Percentiles rank a stretch among this genome's conserved stretches.
Conservation (phyloP, 495 filamentous ascomycete genomes). For the Aspergillus affinis region DNA sequence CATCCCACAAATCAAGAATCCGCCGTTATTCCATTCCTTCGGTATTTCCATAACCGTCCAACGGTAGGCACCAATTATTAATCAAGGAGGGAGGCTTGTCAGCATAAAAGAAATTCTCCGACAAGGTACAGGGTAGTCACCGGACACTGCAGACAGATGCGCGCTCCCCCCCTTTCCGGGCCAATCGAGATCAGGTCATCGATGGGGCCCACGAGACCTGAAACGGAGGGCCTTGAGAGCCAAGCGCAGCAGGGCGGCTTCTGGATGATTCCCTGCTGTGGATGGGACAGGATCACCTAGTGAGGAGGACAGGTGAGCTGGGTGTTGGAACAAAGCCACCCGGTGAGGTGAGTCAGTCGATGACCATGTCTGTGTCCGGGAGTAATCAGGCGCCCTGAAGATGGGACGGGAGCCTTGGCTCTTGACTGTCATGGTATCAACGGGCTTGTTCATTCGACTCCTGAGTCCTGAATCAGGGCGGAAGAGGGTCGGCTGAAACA, state of each 20-base stretch:
- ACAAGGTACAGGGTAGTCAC: constrained; percentile 7
- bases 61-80: neutral
- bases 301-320: too few relatives aligned
- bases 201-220: constrained; percentile 13
- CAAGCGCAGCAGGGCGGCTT: neutral
- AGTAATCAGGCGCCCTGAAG: neutral
- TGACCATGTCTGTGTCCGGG: neutral
- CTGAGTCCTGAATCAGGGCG: too few relatives aligned
- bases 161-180: neutral
- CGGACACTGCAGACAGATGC: constrained; percentile 4
- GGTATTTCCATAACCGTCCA: neutral
- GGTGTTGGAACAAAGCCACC: too few relatives aligned
- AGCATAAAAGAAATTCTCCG: constrained; percentile 1
- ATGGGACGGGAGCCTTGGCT: too few relatives aligned
- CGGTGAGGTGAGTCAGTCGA: too few relatives aligned
- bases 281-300: too few relatives aligned
- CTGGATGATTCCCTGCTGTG: neutral
- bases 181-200: constrained; percentile 16
- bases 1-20: neutral
- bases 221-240: neutral
- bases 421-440: too few relatives aligned
- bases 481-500: neutral
- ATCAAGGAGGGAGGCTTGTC: neutral
- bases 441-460: too few relatives aligned
- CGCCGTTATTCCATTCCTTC: constrained; percentile 4